Evolutionary conservation across 768 basidiomycete species (phyloP), one percentile per base, ranked within the genome.

Genomic region (Amanita rubescens): DNA sequence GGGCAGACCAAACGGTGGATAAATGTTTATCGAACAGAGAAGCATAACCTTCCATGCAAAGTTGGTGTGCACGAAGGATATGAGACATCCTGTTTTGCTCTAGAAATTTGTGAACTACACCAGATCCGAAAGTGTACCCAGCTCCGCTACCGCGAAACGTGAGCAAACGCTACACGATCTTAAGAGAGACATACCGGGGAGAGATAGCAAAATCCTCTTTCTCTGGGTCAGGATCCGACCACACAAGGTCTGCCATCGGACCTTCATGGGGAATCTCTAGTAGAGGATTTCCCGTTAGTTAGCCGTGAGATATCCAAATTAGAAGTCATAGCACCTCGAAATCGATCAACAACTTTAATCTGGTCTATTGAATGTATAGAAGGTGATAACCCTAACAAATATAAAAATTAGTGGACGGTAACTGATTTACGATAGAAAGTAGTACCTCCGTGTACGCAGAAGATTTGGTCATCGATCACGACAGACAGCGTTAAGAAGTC

Each of bases 161-260:
- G 62, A 62, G 54, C 49, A 58, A 51, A 45, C 10, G 12, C 54
- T 57, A 45, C 32, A 52, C 34, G 56, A 38, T 55, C 53, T 19
- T 47, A 53, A 55, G 58, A 41, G 44, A 45, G 22, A 70, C 80
- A 53, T 58, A 95, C 94, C 95, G 82, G 54, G 95, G 95, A 55
- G 94, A 96, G 70, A 99, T 98, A 25, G 96, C 95, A 66, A 98
- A 99, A 64, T 98, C 96, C 68, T 98, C 96, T 68, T 98, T 99
- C 69, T 99, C 96, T 34, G 92, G 84, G 71, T 99, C 96, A 33
- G 96, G 96, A 78, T 99, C 96, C 42, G 94, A 97, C 96, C 96
- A 99, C 1, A 99, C 96, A 25, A 99, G 80, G 78, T 99, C 96
- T 11, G 95, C 95, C 94, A 99, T 98, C 24, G 96, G 95, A 3